phyloP scores from a whole-genome alignment of 345 rosid species.

The Populus alba region DNA sequence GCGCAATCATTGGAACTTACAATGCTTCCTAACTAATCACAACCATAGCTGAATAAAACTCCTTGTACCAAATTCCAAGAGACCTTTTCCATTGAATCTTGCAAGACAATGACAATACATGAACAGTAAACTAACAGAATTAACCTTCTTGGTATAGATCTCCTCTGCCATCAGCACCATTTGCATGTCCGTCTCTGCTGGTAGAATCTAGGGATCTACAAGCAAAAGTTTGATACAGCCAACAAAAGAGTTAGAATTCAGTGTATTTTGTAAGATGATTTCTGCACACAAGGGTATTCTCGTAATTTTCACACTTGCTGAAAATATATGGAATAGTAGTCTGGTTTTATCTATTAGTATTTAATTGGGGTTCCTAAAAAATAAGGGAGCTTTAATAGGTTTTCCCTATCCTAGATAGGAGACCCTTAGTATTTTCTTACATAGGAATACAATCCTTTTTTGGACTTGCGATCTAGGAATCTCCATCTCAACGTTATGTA shows the following conservation, averaged over 20 bases:
- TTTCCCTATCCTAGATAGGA: too few species aligned
- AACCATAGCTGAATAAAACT: background rate
- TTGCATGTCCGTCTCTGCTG: conserved; percentile 67
- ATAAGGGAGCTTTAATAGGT: background rate
- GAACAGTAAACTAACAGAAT: background rate
- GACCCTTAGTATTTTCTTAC: background rate
- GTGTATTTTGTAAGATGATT: too few species aligned
- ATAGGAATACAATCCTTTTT: too few species aligned
- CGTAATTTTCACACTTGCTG: too few species aligned
- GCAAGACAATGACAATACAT: background rate
- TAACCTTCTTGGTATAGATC: conserved; percentile 78
- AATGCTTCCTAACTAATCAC: background rate
- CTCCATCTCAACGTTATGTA: background rate
- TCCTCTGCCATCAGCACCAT: conserved; percentile 92
- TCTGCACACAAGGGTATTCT: too few species aligned
- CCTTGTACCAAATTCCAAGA: background rate
- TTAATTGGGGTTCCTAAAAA: background rate
- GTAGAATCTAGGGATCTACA: conserved; percentile 74
- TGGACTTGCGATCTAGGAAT: background rate
- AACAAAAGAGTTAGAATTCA: background rate
- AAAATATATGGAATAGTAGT: background rate
- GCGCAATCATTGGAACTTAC: background rate
- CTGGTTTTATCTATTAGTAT: background rate
- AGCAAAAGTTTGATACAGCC: conserved; percentile 16
- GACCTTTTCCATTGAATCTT: background rate